A percentile compares a stretch with the other conserved stretches of the same genome.
Conservation (phyloP, 805 yeast genomes). For the Hemisphaericaspora nanyangensis region DNA sequence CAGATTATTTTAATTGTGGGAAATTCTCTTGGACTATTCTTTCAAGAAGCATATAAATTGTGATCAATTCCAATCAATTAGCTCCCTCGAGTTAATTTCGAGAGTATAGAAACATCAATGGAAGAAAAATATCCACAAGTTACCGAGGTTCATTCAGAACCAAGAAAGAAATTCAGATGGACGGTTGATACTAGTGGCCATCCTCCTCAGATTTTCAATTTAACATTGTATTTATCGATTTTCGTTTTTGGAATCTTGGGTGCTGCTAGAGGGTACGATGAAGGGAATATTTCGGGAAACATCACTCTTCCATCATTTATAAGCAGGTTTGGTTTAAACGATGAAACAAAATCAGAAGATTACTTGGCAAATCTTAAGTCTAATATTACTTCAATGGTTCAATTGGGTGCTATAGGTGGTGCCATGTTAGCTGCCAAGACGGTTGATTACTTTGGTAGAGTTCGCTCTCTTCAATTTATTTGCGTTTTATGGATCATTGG, state of each 20-base stretch:
- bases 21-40: too few species aligned
- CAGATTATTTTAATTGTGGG: too few species aligned
- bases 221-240: conserved; percentile 39
- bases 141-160: not conserved
- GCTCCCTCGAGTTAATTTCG: too few species aligned
- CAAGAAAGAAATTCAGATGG: conserved; percentile 17
- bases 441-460: conserved; percentile 49
- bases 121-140: not conserved
- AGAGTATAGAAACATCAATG: too few species aligned
- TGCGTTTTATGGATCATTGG: conserved; percentile 43
- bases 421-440: conserved; percentile 27
- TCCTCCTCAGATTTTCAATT: conserved; percentile 44
- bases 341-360: conserved; percentile 26
- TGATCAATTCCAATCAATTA: too few species aligned
- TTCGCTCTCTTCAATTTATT: conserved; percentile 40
- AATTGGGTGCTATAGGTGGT: conserved; percentile 52
- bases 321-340: conserved; percentile 39
- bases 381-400: conserved; percentile 55
- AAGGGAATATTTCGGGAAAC: conserved; percentile 47
- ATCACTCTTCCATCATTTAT: conserved; percentile 42
- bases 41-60: too few species aligned
- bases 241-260: conserved; percentile 52
- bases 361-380: conserved; percentile 43
- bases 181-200: conserved; percentile 11
- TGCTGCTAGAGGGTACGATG: conserved; percentile 53